Evolutionary conservation across 129 eudicot species (phyloP).

Genomic region (Sambucus nigra): DNA sequence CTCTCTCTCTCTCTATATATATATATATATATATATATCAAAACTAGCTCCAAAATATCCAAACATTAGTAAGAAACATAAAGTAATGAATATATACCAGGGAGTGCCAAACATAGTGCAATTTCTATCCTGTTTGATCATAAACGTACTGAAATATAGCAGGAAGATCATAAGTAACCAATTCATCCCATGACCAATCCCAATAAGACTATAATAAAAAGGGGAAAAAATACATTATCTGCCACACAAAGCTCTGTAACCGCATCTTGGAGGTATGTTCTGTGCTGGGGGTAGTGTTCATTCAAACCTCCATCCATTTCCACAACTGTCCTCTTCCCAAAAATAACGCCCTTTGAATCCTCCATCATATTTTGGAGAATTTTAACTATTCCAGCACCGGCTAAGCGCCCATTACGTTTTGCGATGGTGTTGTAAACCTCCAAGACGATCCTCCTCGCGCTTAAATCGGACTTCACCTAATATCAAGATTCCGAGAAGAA

Average conservation of each 20-base stretch:
- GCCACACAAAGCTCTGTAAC: slow-evolving; percentile 59
- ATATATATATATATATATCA: too few species aligned
- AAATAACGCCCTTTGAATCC: slow-evolving; percentile 55
- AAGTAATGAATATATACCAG: too few species aligned
- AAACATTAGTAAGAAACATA: too few species aligned
- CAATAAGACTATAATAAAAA: too few species aligned
- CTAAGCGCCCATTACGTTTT: slow-evolving; percentile 73
- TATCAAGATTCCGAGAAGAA: slow-evolving; percentile 1
- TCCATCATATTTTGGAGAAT: slow-evolving; percentile 76
- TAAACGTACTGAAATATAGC: too few species aligned
- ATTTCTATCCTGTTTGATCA: too few species aligned
- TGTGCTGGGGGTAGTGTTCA: slow-evolving; percentile 66
- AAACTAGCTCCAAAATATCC: too few species aligned
- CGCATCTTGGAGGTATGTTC: slow-evolving; percentile 61
- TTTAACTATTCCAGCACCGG: slow-evolving; percentile 82
- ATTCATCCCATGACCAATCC: too few species aligned
- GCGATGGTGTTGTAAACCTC: slow-evolving; percentile 69
- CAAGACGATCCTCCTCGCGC: slow-evolving; percentile 38
- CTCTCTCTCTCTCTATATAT: too few species aligned
- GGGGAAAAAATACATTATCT: too few species aligned
- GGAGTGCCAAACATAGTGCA: too few species aligned
- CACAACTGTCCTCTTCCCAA: slow-evolving; percentile 64
- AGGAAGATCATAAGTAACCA: too few species aligned
- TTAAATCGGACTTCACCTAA: slow-evolving; percentile 43
- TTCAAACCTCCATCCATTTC: slow-evolving; percentile 95